Evolutionary conservation across 441 rosid genomes (phyloP).

Genomic region (Corymbia citriodora): DNA sequence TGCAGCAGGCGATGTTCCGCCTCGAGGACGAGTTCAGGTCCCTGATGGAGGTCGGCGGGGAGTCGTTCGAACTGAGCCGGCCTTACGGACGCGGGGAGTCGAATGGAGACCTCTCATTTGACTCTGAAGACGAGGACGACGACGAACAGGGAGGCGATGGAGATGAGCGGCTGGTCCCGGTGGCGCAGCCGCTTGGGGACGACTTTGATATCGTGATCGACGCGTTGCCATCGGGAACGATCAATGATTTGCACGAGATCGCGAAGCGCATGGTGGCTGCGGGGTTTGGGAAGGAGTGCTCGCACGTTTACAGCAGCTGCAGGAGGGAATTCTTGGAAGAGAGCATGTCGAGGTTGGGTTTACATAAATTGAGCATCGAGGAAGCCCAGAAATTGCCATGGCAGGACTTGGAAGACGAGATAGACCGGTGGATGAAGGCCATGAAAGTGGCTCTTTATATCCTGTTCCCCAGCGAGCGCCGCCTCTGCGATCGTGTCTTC

Average conservation of each 20-base stretch:
- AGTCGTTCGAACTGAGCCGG: constrained; percentile 43
- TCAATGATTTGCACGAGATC: constrained; percentile 81
- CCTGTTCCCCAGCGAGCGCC: constrained; percentile 87
- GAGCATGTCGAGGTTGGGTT: constrained; percentile 81
- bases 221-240: constrained; percentile 74
- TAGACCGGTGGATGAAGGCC: constrained; percentile 87
- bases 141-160: constrained; percentile 20
- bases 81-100: constrained; percentile 16
- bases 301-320: constrained; percentile 75
- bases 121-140: constrained; percentile 35
- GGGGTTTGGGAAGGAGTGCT: constrained; percentile 67
- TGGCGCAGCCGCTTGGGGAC: constrained; percentile 63
- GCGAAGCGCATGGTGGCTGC: constrained; percentile 85
- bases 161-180: constrained; percentile 45
- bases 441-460: constrained; percentile 66
- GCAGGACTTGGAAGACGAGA: constrained; percentile 79
- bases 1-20: constrained; percentile 84
- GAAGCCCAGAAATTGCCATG: constrained; percentile 79
- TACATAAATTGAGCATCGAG: constrained; percentile 71
- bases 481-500: constrained; percentile 85
- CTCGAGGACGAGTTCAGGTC: constrained; percentile 74
- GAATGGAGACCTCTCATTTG: constrained; percentile 30
- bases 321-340: constrained; percentile 87
- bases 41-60: constrained; percentile 71
- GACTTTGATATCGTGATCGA: constrained; percentile 81